Conservation (phyloP, 495 filamentous ascomycete species). For the Podospora conica region DNA sequence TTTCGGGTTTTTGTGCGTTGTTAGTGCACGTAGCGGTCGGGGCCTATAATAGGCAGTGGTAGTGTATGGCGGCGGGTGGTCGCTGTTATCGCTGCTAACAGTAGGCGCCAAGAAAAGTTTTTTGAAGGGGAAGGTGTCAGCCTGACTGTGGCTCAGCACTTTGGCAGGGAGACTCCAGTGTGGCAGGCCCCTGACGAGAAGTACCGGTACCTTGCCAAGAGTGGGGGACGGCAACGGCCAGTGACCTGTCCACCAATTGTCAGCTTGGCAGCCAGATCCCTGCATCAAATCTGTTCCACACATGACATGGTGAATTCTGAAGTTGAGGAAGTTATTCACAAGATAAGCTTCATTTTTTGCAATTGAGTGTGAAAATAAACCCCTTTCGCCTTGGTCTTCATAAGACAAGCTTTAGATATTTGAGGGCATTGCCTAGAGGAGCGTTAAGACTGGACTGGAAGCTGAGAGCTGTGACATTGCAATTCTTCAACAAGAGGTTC, state of each 20-base stretch:
- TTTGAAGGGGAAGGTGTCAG: no score
- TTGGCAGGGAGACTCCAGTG: background rate
- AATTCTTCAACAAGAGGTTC: background rate
- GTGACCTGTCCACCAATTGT: slow-evolving; percentile 1
- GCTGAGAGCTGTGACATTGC: background rate
- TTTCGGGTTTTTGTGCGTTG: no score
- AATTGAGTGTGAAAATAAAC: background rate
- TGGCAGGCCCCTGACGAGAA: background rate
- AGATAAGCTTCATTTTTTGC: background rate
- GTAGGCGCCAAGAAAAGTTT: no score
- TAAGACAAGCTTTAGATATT: background rate
- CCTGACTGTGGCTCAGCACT: background rate
- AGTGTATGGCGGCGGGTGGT: no score
- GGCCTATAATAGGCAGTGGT: no score
- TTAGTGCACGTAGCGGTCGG: no score
- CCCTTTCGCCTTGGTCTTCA: background rate
- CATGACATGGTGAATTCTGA: slow-evolving; percentile 8
- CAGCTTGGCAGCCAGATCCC: background rate
- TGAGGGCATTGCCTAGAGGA: background rate
- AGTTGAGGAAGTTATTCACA: background rate
- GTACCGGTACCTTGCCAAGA: background rate
- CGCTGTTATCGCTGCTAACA: no score
- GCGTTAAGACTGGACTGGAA: background rate
- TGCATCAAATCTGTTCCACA: slow-evolving; percentile 1
- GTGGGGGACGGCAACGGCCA: background rate